These are phyloP conservation scores for Limonium bicolor DNA, from an alignment of 148 eudicot genomes.

Conservation along the genomic window DNA sequence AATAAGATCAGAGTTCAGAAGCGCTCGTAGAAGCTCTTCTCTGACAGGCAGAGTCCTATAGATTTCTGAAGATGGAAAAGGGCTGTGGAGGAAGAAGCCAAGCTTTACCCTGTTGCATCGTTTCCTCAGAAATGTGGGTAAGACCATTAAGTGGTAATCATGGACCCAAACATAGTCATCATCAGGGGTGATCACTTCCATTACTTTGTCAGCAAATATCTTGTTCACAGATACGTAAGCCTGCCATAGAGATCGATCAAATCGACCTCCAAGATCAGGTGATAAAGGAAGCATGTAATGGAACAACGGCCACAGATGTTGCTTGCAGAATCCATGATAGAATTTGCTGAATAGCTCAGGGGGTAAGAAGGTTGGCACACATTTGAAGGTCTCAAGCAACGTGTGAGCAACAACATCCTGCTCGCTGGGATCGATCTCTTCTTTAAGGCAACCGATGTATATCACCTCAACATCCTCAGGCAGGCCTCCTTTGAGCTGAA, in stretches of 20 bases:
- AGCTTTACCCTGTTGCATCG: conserved; percentile 57
- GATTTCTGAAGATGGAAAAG: conserved; percentile 82
- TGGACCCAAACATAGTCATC: conserved; percentile 84
- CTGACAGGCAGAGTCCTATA: conserved; percentile 66
- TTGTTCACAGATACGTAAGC: conserved; percentile 80
- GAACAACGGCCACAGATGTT: conserved; percentile 77
- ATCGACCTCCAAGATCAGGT: conserved; percentile 75
- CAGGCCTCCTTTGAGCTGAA: conserved; percentile 70
- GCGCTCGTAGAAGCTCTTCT: conserved; percentile 61
- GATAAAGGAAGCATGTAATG: conserved; percentile 89
- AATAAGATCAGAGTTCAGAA: conserved; percentile 62
- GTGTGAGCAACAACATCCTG: conserved; percentile 69
- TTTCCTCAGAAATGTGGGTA: conserved; percentile 66
- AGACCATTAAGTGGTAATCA: conserved; percentile 72
- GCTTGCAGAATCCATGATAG: conserved; percentile 85
- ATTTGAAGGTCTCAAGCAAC: conserved; percentile 60
- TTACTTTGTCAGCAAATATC: conserved; percentile 77
- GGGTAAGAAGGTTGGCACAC: conserved; percentile 73
- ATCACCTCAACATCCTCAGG: conserved; percentile 64
- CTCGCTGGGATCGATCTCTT: conserved; percentile 41
- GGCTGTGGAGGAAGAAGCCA: conserved; percentile 79
- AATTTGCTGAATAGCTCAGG: conserved; percentile 54
- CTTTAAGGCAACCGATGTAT: conserved; percentile 60
- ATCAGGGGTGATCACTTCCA: conserved; percentile 68
- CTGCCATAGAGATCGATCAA: conserved; percentile 69